phyloP scores from a whole-genome alignment of 768 basidiomycete species.

The Boletus rufocinnamomeus region DNA sequence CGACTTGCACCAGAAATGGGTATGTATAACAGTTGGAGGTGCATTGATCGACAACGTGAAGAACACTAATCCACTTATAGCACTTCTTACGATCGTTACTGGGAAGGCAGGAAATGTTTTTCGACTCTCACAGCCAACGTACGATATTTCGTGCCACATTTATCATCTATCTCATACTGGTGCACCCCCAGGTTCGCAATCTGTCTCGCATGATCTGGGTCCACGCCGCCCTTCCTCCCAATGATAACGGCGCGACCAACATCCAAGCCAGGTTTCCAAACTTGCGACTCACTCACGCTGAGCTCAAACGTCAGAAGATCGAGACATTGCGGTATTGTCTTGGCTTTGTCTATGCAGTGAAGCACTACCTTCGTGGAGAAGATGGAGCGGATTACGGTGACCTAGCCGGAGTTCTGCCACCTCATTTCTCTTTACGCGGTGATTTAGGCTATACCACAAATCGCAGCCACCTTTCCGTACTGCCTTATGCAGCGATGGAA shows the following conservation, averaged over 20 bases:
- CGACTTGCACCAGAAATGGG: constrained; percentile 56
- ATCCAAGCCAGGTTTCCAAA: constrained; percentile 55
- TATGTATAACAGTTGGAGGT: constrained; percentile 33
- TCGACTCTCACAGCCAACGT: constrained; percentile 68
- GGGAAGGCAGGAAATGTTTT: constrained; percentile 88
- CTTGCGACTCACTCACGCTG: constrained; percentile 46
- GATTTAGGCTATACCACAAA: constrained; percentile 44
- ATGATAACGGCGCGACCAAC: constrained; percentile 44
- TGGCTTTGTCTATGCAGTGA: constrained; percentile 68
- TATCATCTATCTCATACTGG: background rate
- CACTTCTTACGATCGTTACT: constrained; percentile 85
- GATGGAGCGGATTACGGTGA: constrained; percentile 74
- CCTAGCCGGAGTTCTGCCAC: constrained; percentile 65
- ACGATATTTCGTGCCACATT: constrained; percentile 9
- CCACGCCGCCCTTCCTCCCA: constrained; percentile 65
- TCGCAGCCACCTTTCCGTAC: constrained; percentile 30
- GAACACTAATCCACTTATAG: constrained; percentile 36
- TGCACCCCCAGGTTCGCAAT: constrained; percentile 56
- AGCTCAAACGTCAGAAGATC: constrained; percentile 67
- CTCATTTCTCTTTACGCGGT: constrained; percentile 53
- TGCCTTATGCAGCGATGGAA: constrained; percentile 46
- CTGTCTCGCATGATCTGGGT: constrained; percentile 80
- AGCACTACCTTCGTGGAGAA: constrained; percentile 84
- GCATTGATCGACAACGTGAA: background rate
- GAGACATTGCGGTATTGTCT: constrained; percentile 69